Evolutionary conservation across 257 asterid species (phyloP), one percentile per base, ranked within the genome.

Genomic region (Solanum chiquidenum): DNA sequence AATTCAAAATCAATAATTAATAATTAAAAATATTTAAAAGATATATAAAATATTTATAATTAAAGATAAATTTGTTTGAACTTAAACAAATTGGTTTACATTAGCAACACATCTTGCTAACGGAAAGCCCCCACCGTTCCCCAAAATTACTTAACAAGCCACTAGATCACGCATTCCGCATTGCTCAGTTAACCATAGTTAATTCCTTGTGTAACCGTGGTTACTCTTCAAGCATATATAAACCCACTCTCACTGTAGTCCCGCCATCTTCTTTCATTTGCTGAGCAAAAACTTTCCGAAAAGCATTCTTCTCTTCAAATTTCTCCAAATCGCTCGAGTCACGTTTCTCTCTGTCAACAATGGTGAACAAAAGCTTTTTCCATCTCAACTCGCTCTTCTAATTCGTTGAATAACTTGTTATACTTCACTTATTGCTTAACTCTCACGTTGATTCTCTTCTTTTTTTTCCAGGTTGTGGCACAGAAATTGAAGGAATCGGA

Each of bases 401-500:
- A 37, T 37, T 75, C 7, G 34, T 38, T 75, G 5, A 76, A 37
- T 75, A 27, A 37, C 52, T 37, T 12, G 20, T 40, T n/a, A n/a
- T n/a, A 40, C 60, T 76, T 38, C 60, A 40, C 12, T 3, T 5
- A 35, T 34, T 37, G 31, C 37, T 29, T 3, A 38, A 38, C 84
- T 52, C 33, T 38, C 69, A 31, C 34, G 38, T 34, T 58, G 31
- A 40, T 49, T 71, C 71, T 33, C 83, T 46, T 5, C 0, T 64
- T 64, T 23, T 64, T 68, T 55, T 75, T 40, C 4, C 94, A 96
- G 99, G 98, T 94, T 79, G 97, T 93, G 34, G 97, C 95, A 20
- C 99, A 97, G 92, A 93, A 94, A 88, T 90, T 97, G 90, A 94
- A 94, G 93, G 97, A 95, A 86, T 89, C 97, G 83, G 98, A 95